Evolutionary conservation across 257 asterid genomes (phyloP).

Genomic region (Thymus quinquecostatus): DNA sequence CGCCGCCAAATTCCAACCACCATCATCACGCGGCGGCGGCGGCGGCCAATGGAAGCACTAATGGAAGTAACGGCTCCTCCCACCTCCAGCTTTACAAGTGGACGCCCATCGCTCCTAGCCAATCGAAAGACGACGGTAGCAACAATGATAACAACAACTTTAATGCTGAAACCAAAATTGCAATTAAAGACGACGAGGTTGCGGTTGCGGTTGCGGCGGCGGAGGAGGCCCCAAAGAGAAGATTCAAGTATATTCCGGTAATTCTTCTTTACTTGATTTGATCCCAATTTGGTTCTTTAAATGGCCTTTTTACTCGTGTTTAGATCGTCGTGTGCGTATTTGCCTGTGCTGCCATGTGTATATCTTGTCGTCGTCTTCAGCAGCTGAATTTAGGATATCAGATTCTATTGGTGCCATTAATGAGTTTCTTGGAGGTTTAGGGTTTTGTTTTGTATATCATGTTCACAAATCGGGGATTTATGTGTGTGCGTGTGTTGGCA

Average conservation of each 20-base stretch:
- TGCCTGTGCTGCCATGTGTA: not conserved
- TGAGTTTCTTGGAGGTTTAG: conserved; percentile 18
- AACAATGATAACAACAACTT: conserved; percentile 28
- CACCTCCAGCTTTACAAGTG: conserved; percentile 78
- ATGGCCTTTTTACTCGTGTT: not conserved
- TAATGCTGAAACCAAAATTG: conserved; percentile 45
- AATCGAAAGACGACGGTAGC: conserved; percentile 45
- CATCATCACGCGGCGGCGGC: conserved; percentile 35
- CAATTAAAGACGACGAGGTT: conserved; percentile 42
- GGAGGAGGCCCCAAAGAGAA: conserved; percentile 74
- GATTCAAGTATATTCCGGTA: conserved; percentile 95
- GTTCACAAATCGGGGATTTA: not conserved
- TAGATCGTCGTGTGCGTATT: not conserved
- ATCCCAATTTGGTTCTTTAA: conserved; percentile 1
- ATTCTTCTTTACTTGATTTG: conserved; percentile 28
- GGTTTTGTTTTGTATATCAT: conserved; percentile 26
- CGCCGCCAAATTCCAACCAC: conserved; percentile 47
- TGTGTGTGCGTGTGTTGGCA: too few relatives aligned
- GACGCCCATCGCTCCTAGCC: conserved; percentile 65
- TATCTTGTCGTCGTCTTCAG: not conserved
- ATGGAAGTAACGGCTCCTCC: conserved; percentile 58
- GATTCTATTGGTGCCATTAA: conserved; percentile 15
- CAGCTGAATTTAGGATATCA: not conserved
- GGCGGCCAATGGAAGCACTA: conserved; percentile 48
- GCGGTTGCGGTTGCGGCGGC: conserved; percentile 2